Base-by-base conservation (phyloP, 345 rosid genomes). In the Ailanthus altissimus region DNA sequence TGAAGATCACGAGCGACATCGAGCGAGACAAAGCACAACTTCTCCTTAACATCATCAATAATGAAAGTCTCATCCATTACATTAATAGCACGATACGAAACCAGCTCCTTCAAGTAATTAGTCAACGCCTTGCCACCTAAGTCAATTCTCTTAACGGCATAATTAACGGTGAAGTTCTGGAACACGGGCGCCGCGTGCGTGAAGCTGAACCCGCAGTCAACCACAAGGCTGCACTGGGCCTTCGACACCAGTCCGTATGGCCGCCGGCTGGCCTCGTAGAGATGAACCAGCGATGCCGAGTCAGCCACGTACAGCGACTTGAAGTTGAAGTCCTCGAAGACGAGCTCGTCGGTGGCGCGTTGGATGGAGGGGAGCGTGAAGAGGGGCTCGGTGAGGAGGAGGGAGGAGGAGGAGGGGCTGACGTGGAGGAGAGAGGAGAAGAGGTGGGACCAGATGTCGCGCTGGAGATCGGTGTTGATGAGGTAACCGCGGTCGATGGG, bases 401-500 rank as follows among this genome's bases (percentile, higher is more conserved):
- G 93, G 50, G 93, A 85, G 74, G 89, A 87, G 67, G 84, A 66
- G 65, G 92, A 53, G 0, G 97, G 96, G 62, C 51, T 77, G 16
- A 88, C 67, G 72, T 77, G 93, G 85, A 93, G 94, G 79, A 85
- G 87, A 32, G 87, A 83, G 9, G 83, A 56, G 88, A 95, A 90
- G 74, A 92, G 88, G 84, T 93, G 91, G 76, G 86, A 83, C 98
- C 97, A 95, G 51, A 95, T 93, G 70, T 95, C 98, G 8, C 99
- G 94, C 73, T 95, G 91, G 59, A 93, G 84, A 32, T 93, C 98
- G 2, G 90, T 84, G 88, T 95, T 95, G 47, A 90, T 92, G 53
- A 95, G 87, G 89, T 93, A 90, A 16, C 99, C 99, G 5, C 98
- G 94, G 88, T 95, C 99, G 72, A 93, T 86, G 36, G 99, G 99